A percentile compares a stretch with the other conserved stretches of the same genome.
phyloP scores from a whole-genome alignment of 1,284 basidiomycete species.

The Inonotus obliquus region DNA sequence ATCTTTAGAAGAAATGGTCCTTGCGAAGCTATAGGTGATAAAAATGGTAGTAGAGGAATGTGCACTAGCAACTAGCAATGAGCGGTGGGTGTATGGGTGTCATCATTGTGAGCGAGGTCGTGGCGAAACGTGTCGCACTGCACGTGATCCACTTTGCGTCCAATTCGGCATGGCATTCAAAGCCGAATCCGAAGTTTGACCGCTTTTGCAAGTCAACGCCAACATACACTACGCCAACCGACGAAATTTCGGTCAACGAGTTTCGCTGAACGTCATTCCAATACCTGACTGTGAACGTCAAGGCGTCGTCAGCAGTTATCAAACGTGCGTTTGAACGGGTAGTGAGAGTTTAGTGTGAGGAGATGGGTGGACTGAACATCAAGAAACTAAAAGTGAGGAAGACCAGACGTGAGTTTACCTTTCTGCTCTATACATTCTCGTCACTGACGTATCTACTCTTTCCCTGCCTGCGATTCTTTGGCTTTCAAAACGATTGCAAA shows the following conservation, averaged over 20 bases:
- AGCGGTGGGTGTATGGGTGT: no score
- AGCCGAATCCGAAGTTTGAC: slow-evolving; percentile 6
- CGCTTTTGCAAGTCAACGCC: background rate
- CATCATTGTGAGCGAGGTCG: background rate
- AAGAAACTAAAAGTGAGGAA: slow-evolving; percentile 79
- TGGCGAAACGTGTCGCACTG: slow-evolving; percentile 6
- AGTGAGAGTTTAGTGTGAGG: background rate
- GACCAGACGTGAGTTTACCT: slow-evolving; percentile 53
- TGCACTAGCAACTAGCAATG: background rate
- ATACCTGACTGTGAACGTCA: background rate
- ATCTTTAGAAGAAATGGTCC: background rate
- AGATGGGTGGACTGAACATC: slow-evolving; percentile 54
- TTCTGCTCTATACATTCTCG: slow-evolving; percentile 5
- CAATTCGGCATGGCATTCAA: background rate
- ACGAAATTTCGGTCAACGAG: background rate
- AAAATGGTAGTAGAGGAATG: background rate
- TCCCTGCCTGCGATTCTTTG: background rate
- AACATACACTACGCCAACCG: background rate
- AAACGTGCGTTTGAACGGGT: background rate
- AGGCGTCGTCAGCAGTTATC: background rate
- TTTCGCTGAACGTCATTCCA: background rate
- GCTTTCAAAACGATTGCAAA: no score
- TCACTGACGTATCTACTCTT: background rate
- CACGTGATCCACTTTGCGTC: slow-evolving; percentile 9
- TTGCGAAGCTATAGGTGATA: background rate